Base-by-base conservation (phyloP, 768 basidiomycete species). In the Pholiota molesta region DNA sequence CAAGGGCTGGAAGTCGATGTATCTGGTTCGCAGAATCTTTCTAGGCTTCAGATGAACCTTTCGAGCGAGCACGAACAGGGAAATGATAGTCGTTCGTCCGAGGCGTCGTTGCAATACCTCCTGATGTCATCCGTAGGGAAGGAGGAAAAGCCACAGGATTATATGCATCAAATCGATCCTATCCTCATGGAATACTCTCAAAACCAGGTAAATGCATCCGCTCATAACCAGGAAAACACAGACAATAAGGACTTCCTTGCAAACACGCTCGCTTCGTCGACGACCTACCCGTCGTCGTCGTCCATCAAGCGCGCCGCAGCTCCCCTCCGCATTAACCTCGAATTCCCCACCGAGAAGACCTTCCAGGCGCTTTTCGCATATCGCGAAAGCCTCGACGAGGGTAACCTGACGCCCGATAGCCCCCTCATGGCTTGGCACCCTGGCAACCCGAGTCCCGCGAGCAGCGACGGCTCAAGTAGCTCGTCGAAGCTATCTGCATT, bases 241-340 rank as follows among this genome's bases (percentile, higher is more conserved):
- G 40, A 29, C 17, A 23, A 21, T 17, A 49, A 19, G 21, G 52
- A 10, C 17, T n/a, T 21, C 44, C 55, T 23, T 19, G 51, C 31
- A 28, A 59, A 52, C 11, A n/a, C 33, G 11, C 59, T 62, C 55
- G 54, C 53, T 2, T 60, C 66, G 11, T 53, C 64, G 0, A 21
- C 63, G 23, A 62, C 56, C 23, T 52, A 35, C 23, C 49, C 60
- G 39, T 65, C 63, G 31, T 64, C 57, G 33, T 57, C 72, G 1
- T 68, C 69, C 11, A 68, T 73, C 52, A 70, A 70, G 52, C 74
- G 74, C 44, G 61, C 67, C 1, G 68, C 66, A 5, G 67, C 71
- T n/a, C 75, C 72, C 29, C 69, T 67, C 16, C 65, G 69, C 2
- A 62, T 77, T 29, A 62, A 75, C 47, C 66, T 76, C 49, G 68